Percentiles rank a stretch among this genome's conserved stretches.
Evolutionary conservation across 495 filamentous ascomycete genomes (phyloP).

Genomic region (Penicillium verhagenii): DNA sequence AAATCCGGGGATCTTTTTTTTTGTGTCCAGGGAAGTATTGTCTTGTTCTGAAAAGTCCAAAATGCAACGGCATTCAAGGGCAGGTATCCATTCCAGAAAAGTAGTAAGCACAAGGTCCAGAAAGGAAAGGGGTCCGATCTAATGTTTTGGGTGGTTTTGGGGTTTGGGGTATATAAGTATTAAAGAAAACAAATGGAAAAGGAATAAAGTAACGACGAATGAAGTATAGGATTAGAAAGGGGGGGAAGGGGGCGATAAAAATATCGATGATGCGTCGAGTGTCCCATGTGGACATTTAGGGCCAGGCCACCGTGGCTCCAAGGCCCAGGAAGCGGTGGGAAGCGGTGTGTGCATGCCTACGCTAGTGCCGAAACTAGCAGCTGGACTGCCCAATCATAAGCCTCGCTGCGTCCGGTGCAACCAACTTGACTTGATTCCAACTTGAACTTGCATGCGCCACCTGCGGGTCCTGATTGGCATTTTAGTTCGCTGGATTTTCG

Average conservation of each 20-base stretch:
- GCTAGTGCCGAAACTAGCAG: conserved; percentile 1
- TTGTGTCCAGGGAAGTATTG: conserved; percentile 1
- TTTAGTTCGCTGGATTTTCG: background rate
- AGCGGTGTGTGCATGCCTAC: conserved; percentile 15
- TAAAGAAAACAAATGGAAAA: background rate
- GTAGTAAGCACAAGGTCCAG: conserved; percentile 4
- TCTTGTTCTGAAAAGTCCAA: background rate
- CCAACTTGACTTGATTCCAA: too few species aligned
- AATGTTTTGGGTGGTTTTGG: background rate
- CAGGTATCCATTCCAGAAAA: conserved; percentile 21
- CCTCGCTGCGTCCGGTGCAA: background rate
- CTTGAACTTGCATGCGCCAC: conserved; percentile 20
- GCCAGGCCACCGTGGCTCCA: conserved; percentile 13
- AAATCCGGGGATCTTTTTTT: background rate
- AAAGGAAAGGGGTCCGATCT: background rate
- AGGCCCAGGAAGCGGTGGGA: too few species aligned
- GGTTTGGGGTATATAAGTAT: background rate
- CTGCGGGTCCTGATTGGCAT: conserved; percentile 13
- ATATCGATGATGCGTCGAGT: conserved; percentile 24
- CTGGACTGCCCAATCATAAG: conserved; percentile 12
- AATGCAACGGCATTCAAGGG: conserved; percentile 11
- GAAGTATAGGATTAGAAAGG: background rate
- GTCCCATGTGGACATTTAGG: conserved; percentile 10
- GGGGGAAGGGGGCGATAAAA: conserved; percentile 14
- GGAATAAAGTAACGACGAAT: background rate